A percentile compares a stretch with the other conserved stretches of the same genome.
Evolutionary conservation across 2,329 filamentous ascomycete species (phyloP).

Genomic region (Waltergamsia citrina): DNA sequence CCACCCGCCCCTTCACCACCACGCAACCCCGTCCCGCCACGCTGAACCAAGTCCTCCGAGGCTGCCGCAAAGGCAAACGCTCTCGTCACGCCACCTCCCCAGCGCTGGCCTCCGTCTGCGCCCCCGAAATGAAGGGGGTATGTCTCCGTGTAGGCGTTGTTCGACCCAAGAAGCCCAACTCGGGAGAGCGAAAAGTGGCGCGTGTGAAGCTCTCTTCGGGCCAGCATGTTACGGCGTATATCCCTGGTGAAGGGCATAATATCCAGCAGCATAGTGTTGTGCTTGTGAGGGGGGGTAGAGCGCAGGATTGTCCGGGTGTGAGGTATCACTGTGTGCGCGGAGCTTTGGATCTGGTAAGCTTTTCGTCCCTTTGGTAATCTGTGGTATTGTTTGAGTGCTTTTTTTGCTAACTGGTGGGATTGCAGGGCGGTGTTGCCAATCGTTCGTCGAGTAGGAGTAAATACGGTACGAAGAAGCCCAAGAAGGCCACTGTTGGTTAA

Average conservation of each 20-base stretch:
- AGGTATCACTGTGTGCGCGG: constrained; percentile 90
- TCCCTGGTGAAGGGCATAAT: constrained; percentile 96
- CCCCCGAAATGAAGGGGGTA: constrained; percentile 87
- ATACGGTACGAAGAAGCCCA: constrained; percentile 98
- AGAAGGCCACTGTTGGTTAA: constrained; percentile 56
- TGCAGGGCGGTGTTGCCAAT: constrained; percentile 86
- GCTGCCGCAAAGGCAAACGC: constrained; percentile 69
- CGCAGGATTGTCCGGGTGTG: constrained; percentile 97
- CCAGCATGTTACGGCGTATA: constrained; percentile 83
- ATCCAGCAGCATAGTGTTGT: constrained; percentile 98
- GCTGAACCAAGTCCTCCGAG: constrained; percentile 64
- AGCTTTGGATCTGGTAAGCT: constrained; percentile 80
- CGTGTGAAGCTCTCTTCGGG: constrained; percentile 84
- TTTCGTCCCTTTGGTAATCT: background rate
- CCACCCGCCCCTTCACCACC: constrained; percentile 43
- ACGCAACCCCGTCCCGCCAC: constrained; percentile 51
- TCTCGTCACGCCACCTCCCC: constrained; percentile 84
- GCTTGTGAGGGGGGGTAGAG: constrained; percentile 82
- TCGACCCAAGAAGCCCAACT: constrained; percentile 98
- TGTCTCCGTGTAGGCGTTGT: constrained; percentile 90
- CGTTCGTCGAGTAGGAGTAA: constrained; percentile 82
- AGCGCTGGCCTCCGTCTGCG: constrained; percentile 57
- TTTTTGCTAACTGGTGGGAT: constrained; percentile 9
- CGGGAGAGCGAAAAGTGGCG: constrained; percentile 90
- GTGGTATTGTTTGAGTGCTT: background rate